Conservation (phyloP, 1,139 yeast genomes). For the Eremothecium cymbalariae region DNA sequence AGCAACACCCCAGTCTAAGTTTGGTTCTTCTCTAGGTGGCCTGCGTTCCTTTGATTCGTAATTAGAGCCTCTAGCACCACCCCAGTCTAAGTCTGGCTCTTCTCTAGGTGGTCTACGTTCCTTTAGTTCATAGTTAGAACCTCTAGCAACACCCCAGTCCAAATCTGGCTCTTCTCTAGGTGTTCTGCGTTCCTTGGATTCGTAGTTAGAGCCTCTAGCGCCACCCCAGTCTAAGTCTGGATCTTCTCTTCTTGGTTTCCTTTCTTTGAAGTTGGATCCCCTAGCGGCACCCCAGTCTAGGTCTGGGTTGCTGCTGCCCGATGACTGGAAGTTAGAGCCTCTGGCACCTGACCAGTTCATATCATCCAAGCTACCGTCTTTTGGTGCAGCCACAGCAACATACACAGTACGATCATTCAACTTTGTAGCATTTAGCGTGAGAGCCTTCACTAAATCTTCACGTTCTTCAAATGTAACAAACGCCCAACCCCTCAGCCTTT, state of each 20-base stretch:
- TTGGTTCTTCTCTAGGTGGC: slow-evolving; percentile 37
- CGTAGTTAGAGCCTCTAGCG: slow-evolving; percentile 25
- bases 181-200: slow-evolving; percentile 21
- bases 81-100: slow-evolving; percentile 40
- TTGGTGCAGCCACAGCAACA: slow-evolving; percentile 88
- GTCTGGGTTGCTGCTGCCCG: slow-evolving; percentile 38
- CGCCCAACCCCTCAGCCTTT: slow-evolving; percentile 76
- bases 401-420: slow-evolving; percentile 71
- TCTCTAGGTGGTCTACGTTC: slow-evolving; percentile 36
- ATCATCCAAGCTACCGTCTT: slow-evolving; percentile 33
- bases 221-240: slow-evolving; percentile 32
- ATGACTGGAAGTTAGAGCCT: slow-evolving; percentile 30
- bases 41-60: slow-evolving; percentile 15
- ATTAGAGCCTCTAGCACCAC: slow-evolving; percentile 23
- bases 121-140: slow-evolving; percentile 20
- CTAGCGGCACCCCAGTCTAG: slow-evolving; percentile 50
- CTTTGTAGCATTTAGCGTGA: slow-evolving; percentile 54
- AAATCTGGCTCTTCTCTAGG: slow-evolving; percentile 38
- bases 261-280: slow-evolving; percentile 36
- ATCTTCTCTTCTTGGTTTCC: slow-evolving; percentile 32
- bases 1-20: slow-evolving; percentile 41
- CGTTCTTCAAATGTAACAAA: slow-evolving; percentile 70
- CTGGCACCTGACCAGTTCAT: slow-evolving; percentile 40
- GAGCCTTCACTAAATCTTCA: slow-evolving; percentile 60
- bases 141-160: slow-evolving; percentile 39